Evolutionary conservation across 1,284 basidiomycete genomes (phyloP), one percentile per base, ranked within the genome.

Genomic region (Apiotrichum veenhuisii): DNA sequence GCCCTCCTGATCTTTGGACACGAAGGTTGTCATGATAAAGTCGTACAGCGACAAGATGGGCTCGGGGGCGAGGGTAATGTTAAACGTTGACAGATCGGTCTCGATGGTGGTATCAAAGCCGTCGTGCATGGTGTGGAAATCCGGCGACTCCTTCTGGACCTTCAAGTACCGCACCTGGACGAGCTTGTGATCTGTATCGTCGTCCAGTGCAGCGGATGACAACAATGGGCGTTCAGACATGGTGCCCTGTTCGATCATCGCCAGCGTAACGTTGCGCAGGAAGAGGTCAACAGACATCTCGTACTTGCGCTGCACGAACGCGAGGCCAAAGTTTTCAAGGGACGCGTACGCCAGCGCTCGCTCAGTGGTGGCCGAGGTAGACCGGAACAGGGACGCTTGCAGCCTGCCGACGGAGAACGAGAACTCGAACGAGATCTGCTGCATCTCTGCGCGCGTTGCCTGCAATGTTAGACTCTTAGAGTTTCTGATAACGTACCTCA

Each of bases 1-100:
- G 7, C 66, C 55, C 61, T 20, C 52, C 33, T 76, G 70, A 49
- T 78, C 66, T 25, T 80, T 73, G 5, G 88, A 84, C 17, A 91
- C 88, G 74, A 97, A 97, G 0, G 94, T 96, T 8, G 90, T 89
- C 88, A 99, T 96, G 76, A 99, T 87, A 79, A 97, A 98, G 77
- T 98, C 93, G 76, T 98, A 98, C 12, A 98, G 79, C 2, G 87
- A 83, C 41, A 99, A 80, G 46, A 98, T 87, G 20, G 95, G 94
- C 70, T 93, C 91, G 2, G 96, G 92, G 5, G 89, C 89, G 1
- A 91, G 86, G 59, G 87, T 85, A 75, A 98, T 86, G 61, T 94
- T 84, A 77, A 99, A 88, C 0, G 96, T 98, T 4, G 95, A 96
- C 44, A 99, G 81, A 66, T 87, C 86, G 58, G 94, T 84, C 68